Evolutionary conservation across 1,284 basidiomycete species (phyloP), one percentile per base, ranked within the genome.

Genomic region (Marasmius tenuissimus): DNA sequence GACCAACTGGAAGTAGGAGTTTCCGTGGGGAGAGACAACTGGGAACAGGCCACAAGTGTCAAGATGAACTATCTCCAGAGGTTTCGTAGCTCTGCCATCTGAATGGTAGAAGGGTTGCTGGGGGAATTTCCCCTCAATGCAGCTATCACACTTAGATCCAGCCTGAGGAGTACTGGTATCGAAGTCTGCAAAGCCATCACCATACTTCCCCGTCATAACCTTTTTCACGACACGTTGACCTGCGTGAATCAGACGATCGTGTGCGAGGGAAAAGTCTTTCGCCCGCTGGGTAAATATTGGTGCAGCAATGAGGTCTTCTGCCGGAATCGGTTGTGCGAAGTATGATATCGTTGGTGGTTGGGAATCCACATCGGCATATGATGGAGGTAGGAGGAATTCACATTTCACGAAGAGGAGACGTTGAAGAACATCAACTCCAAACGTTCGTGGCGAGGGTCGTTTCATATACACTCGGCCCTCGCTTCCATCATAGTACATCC

Each of bases 11-110:
- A 58, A 61, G 55, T 58, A 48, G 1, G 2, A 10, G 12, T 20
- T 16, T 1, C 49, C 48, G 11, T 45, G 54, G 5, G 60, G 48
- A 5, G 59, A 57, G 7, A 1, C 18, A 35, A 57, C 49, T n/a
- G 48, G 54, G 12, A 40, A 52, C 18, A 54, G 60, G 1, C 62
- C 62, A 49, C 57, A 56, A 34, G 60, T 60, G 39, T 62, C 61
- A 27, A 55, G 22, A 22, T 59, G 58, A 34, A 65, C 16, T 45
- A 64, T 34, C 42, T 42, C 40, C 2, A 42, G n/a, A 3, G 40
- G 40, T 42, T 12, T 2, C 2, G 40, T 12, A 6, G 40, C 40
- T 2, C 40, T 2, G n/a, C 6, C 3, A 12, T 42, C 40, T 3
- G 40, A 42, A 3, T 3, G 2, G n/a, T 12, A 42, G n/a, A 12